Base-by-base conservation (phyloP, 2,329 filamentous ascomycete genomes). In the Blumeriella jaapii region DNA sequence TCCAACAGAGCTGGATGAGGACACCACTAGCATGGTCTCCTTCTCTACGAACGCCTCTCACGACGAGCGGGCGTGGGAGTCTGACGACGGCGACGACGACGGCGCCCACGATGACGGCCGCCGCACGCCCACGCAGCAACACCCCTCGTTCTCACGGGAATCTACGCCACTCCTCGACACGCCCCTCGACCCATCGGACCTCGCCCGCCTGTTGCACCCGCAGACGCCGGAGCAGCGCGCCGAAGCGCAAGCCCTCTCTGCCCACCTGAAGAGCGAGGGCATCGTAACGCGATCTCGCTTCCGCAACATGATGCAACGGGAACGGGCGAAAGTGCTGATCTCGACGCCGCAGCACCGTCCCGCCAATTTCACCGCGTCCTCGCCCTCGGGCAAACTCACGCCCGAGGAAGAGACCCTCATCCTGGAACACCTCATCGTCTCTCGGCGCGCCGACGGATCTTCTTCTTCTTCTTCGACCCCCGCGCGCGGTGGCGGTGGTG, bases 251-350 rank as follows among this genome's bases (percentile, higher is more conserved):
- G 71, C 86, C 1, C 69, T 96, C 2, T 79, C 89, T 4, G 79
- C 83, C 0, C 87, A 93, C 55, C 67, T 96, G 1, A 65, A 70
- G 38, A 78, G 74, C 40, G 65, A 78, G 16, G 68, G 67, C 13
- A 77, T 89, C 38, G 67, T 95, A 61, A 98, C 91, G 2, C 78
- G 91, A 25, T 82, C 83, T 10, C 75, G 74, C 31, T 95, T 82
- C 59, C 70, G 68, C 28, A 72, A 71, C 26, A 67, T 78, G 46
- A 64, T 80, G 33, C 76, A 82, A 47, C 67, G 70, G 14, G 78
- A 86, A 38, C 74, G 82, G 31, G 73, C 77, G 1, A 74, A 74
- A 35, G 65, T 96, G 13, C 62, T 91, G 9, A 65, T 69, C 29
- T 67, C 64, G 6, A 62, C 60, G 28, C 52, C 57, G 23, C n/a